phyloP scores from a whole-genome alignment of 495 filamentous ascomycete genomes.

The Penicillium paradoxum region DNA sequence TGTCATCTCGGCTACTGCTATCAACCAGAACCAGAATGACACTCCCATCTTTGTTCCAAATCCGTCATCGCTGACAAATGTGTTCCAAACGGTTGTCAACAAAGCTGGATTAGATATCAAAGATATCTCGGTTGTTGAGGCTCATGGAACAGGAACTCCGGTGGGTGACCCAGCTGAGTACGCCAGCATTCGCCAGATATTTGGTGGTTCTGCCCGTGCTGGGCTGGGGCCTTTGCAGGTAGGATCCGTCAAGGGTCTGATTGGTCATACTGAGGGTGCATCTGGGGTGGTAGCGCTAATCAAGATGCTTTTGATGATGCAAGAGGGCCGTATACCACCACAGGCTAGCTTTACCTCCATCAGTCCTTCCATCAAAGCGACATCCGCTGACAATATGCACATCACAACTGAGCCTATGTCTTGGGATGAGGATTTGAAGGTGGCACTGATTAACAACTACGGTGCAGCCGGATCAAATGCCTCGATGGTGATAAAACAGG shows the following conservation, averaged over 20 bases:
- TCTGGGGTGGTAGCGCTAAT: conserved; percentile 38
- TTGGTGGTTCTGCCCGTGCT: conserved; percentile 14
- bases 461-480: conserved; percentile 37
- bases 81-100: conserved; percentile 16
- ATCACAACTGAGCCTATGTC: conserved; percentile 21
- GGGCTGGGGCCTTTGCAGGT: conserved; percentile 14
- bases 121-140: conserved; percentile 27
- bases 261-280: conserved; percentile 43
- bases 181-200: conserved; percentile 26
- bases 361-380: no score
- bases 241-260: conserved; percentile 37
- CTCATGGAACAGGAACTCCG: conserved; percentile 42
- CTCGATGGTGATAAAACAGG: conserved; percentile 18
- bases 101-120: conserved; percentile 6
- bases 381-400: conserved; percentile 26
- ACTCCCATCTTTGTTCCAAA: conserved; percentile 57
- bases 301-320: conserved; percentile 42
- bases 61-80: conserved; percentile 19
- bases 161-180: conserved; percentile 35
- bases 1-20: conserved; percentile 52
- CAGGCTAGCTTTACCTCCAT: conserved; percentile 34
- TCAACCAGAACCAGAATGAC: conserved; percentile 57
- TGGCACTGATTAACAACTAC: conserved; percentile 36
- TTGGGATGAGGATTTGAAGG: conserved; percentile 6
- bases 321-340: conserved; percentile 27